Conservation (phyloP, 306 rosid genomes). For the Trichosanthes truncata region DNA sequence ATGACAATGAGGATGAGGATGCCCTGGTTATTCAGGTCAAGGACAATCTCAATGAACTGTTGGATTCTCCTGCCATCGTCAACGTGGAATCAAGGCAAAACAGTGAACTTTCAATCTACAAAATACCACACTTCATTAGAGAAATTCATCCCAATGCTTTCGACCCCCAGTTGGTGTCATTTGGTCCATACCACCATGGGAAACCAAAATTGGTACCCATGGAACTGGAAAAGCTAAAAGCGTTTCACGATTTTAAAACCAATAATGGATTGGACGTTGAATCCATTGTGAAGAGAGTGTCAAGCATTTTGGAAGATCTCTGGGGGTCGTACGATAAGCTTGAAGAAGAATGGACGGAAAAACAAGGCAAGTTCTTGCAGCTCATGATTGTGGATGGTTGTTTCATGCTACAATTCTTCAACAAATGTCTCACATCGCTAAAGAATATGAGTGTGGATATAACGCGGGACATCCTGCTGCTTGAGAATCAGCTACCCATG, state of each 20-base stretch:
- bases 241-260: constrained; percentile 25
- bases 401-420: constrained; percentile 34
- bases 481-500: constrained; percentile 53
- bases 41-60: not conserved
- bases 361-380: constrained; percentile 14
- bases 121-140: constrained; percentile 20
- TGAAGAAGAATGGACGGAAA: constrained; percentile 15
- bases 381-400: constrained; percentile 50
- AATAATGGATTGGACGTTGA: constrained; percentile 16
- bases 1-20: not conserved
- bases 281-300: constrained; percentile 1
- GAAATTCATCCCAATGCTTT: constrained; percentile 18
- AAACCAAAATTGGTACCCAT: not conserved
- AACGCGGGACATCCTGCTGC: constrained; percentile 48
- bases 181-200: constrained; percentile 48
- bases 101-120: constrained; percentile 22
- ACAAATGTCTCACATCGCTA: not conserved
- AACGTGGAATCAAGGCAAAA: not conserved
- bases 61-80: not conserved
- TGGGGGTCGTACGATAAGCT: constrained; percentile 27
- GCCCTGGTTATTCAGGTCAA: not conserved
- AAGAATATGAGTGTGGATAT: constrained; percentile 10
- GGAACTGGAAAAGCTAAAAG: constrained; percentile 43
- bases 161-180: constrained; percentile 35
- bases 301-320: constrained; percentile 20